phyloP scores from a whole-genome alignment of 768 basidiomycete genomes.

The Boletus bicolor region DNA sequence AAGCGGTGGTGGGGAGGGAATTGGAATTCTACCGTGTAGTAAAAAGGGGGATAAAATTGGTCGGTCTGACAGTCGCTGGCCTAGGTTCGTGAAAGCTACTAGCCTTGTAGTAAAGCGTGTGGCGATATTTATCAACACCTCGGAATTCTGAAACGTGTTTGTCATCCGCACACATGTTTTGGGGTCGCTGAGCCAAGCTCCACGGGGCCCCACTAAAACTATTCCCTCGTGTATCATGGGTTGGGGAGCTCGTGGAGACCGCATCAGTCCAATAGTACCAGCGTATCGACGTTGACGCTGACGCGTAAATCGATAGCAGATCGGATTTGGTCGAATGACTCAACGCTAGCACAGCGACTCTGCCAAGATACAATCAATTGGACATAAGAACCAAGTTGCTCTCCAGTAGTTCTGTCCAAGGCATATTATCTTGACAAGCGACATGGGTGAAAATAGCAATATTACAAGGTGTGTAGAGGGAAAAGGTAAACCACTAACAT shows the following conservation, averaged over 20 bases:
- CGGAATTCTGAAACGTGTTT: background rate
- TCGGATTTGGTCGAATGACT: background rate
- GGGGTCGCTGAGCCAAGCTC: too few relatives aligned
- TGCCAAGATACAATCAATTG: too few relatives aligned
- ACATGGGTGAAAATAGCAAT: conserved; percentile 10
- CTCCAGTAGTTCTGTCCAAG: background rate
- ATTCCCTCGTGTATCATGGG: background rate
- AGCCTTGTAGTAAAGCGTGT: background rate
- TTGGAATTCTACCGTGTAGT: conserved; percentile 49
- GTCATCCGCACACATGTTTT: background rate
- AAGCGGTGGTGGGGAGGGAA: conserved; percentile 94
- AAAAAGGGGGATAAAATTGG: background rate
- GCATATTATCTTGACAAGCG: background rate
- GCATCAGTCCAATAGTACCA: background rate
- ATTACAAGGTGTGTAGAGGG: conserved; percentile 19
- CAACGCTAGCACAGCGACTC: background rate
- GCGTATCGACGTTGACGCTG: background rate
- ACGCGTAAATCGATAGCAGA: background rate
- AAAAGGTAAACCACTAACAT: conserved; percentile 10
- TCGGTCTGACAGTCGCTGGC: too few relatives aligned
- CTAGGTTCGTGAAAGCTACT: too few relatives aligned
- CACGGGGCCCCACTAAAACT: too few relatives aligned
- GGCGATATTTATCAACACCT: background rate
- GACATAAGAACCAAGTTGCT: background rate
- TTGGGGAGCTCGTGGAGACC: background rate